phyloP scores from a whole-genome alignment of 257 asterid genomes.

The Salvia miltiorrhiza region DNA sequence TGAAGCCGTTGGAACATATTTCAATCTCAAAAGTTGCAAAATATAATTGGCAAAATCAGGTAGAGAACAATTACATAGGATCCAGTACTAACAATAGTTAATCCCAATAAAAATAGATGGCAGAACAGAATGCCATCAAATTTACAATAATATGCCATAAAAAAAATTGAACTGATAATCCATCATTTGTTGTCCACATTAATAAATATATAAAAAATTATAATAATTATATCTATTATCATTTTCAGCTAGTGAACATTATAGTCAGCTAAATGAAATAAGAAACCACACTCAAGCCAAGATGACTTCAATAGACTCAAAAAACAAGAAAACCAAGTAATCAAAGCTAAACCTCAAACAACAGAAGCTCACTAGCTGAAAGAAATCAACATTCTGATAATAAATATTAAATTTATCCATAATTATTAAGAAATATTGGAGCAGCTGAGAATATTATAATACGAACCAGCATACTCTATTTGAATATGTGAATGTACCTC shows the following conservation, averaged over 20 bases:
- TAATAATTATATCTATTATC: neutral
- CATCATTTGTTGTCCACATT: neutral
- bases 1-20: neutral
- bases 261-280: neutral
- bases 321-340: neutral
- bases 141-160: neutral
- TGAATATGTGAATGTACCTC: conserved; percentile 24
- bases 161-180: neutral
- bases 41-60: neutral
- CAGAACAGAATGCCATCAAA: neutral
- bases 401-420: neutral
- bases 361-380: no score
- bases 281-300: neutral
- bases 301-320: neutral
- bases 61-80: neutral
- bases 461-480: neutral
- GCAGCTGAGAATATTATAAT: neutral
- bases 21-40: neutral
- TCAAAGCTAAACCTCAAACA: neutral
- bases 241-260: neutral
- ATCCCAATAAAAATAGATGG: neutral
- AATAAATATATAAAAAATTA: neutral
- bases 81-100: neutral
- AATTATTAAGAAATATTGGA: neutral
- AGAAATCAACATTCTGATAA: neutral